phyloP scores from a whole-genome alignment of 495 filamentous ascomycete species.

The Polyplosphaeria fusca region DNA sequence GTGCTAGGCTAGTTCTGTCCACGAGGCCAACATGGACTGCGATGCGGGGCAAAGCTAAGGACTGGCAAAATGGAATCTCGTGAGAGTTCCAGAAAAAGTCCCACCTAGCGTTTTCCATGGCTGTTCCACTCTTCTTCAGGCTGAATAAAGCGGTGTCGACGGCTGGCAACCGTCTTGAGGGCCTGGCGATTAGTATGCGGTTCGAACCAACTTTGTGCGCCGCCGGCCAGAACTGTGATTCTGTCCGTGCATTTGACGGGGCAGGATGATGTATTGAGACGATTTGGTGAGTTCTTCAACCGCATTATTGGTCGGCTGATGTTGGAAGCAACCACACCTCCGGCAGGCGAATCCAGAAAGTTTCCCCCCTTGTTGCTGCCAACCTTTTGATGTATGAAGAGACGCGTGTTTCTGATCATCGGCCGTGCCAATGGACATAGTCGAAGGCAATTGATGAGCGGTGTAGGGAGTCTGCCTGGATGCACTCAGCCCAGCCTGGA shows the following conservation, averaged over 20 bases:
- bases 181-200: not conserved
- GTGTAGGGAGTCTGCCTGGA: conserved; percentile 12
- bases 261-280: conserved; percentile 1
- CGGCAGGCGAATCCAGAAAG: not conserved
- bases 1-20: not conserved
- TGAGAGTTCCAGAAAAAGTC: too few species aligned
- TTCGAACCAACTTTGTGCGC: not conserved
- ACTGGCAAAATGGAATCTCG: too few species aligned
- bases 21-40: not conserved
- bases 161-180: conserved; percentile 1
- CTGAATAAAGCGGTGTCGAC: conserved; percentile 9
- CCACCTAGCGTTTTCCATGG: too few species aligned
- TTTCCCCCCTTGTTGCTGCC: not conserved
- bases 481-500: not conserved
- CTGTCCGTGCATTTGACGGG: conserved; percentile 15
- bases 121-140: conserved; percentile 22
- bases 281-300: conserved; percentile 5
- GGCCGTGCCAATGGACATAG: not conserved
- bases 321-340: conserved; percentile 8
- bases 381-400: not conserved
- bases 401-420: not conserved
- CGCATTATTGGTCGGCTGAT: conserved; percentile 23
- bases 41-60: conserved; percentile 14
- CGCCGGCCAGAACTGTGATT: conserved; percentile 5
- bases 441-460: not conserved